These are phyloP conservation scores for Alternaria viburni DNA, from an alignment of 2,329 filamentous ascomycete genomes.

Conservation along the genomic window DNA sequence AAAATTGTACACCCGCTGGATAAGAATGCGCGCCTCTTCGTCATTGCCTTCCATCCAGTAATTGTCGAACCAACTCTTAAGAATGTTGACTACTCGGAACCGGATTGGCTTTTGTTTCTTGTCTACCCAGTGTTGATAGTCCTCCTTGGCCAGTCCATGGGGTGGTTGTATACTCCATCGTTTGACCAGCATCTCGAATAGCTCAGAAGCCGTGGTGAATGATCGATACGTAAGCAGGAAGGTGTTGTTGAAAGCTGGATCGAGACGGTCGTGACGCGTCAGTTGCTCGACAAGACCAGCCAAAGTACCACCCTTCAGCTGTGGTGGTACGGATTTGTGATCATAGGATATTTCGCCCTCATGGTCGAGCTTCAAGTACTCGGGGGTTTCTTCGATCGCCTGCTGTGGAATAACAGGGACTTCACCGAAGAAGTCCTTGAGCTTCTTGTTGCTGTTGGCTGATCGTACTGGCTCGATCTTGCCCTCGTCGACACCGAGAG, in stretches of 20 bases:
- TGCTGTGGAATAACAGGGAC: slow-evolving; percentile 55
- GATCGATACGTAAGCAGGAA: slow-evolving; percentile 97
- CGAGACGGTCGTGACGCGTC: slow-evolving; percentile 92
- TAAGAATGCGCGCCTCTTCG: slow-evolving; percentile 81
- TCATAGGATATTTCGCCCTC: slow-evolving; percentile 92
- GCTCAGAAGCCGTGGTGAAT: slow-evolving; percentile 86
- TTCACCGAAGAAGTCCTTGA: slow-evolving; percentile 60
- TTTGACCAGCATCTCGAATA: slow-evolving; percentile 91
- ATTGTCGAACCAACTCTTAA: slow-evolving; percentile 98
- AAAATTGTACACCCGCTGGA: slow-evolving; percentile 88
- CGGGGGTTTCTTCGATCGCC: slow-evolving; percentile 77
- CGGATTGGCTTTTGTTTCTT: slow-evolving; percentile 95
- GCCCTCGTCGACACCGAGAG: slow-evolving; percentile 29
- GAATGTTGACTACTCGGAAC: slow-evolving; percentile 94
- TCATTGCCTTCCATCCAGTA: slow-evolving; percentile 98
- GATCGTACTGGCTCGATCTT: slow-evolving; percentile 46
- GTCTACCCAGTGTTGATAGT: slow-evolving; percentile 88
- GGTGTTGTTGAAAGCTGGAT: slow-evolving; percentile 95
- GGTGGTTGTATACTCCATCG: slow-evolving; percentile 93
- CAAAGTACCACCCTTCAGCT: slow-evolving; percentile 87
- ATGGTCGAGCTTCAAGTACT: slow-evolving; percentile 84
- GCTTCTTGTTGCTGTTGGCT: slow-evolving; percentile 55
- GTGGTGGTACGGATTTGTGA: slow-evolving; percentile 74
- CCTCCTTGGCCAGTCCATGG: slow-evolving; percentile 73
- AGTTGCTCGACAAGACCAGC: slow-evolving; percentile 91